Conservation (phyloP, 352 stramenopile genomes). For the Pythium aphanidermatum region DNA sequence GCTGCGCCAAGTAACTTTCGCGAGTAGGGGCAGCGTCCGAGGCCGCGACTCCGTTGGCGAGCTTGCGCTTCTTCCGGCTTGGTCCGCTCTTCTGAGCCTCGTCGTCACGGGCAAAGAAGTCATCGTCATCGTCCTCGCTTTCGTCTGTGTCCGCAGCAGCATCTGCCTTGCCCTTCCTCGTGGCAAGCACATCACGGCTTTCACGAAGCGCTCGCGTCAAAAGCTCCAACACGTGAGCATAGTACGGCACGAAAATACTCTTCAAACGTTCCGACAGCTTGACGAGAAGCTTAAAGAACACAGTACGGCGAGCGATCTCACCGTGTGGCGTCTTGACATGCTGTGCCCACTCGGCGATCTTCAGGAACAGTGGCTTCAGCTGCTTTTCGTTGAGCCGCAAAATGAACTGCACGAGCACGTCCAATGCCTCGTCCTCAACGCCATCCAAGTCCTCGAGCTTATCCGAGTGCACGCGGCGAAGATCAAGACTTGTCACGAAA, state of each 20-base stretch:
- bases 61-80: slow-evolving; percentile 51
- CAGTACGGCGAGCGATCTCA: slow-evolving; percentile 48
- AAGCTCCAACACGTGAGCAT: slow-evolving; percentile 64
- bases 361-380: slow-evolving; percentile 85
- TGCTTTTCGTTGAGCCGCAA: slow-evolving; percentile 88
- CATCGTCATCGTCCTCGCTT: slow-evolving; percentile 41
- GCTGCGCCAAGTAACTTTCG: slow-evolving; percentile 34
- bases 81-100: slow-evolving; percentile 18
- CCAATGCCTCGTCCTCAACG: slow-evolving; percentile 73
- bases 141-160: slow-evolving; percentile 20
- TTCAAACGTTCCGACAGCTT: slow-evolving; percentile 77
- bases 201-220: slow-evolving; percentile 41
- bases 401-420: slow-evolving; percentile 75
- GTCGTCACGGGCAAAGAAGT: slow-evolving; percentile 45
- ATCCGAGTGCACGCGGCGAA: slow-evolving; percentile 54
- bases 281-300: slow-evolving; percentile 77
- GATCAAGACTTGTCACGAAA: slow-evolving; percentile 72
- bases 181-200: slow-evolving; percentile 37
- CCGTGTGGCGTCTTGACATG: slow-evolving; percentile 25
- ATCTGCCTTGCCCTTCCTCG: slow-evolving; percentile 29
- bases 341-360: slow-evolving; percentile 74
- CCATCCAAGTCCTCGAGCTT: slow-evolving; percentile 53
- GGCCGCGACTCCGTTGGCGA: slow-evolving; percentile 18
- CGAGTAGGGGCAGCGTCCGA: slow-evolving; percentile 21
- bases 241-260: slow-evolving; percentile 88